Evolutionary conservation across 78 protist genomes (phyloP).

Genomic region (Parvularia atlantis): DNA sequence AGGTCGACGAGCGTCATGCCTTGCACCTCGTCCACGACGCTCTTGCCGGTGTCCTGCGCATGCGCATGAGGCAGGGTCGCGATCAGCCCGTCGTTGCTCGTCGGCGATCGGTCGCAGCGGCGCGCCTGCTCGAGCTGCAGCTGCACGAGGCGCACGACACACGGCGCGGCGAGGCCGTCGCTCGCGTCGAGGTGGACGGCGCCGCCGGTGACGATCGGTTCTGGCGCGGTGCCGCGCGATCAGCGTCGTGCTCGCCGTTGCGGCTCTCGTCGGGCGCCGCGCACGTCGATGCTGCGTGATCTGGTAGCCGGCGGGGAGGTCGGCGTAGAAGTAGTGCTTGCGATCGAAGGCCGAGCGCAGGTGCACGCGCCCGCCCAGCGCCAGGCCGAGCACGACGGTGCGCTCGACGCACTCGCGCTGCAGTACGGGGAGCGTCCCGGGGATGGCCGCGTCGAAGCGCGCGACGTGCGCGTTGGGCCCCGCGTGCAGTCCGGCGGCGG

Average conservation of each 20-base stretch:
- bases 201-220: constrained; percentile 46
- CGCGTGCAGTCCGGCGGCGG: background rate
- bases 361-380: constrained; percentile 34
- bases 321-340: constrained; percentile 79
- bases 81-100: no score
- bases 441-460: constrained; percentile 13
- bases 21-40: no score
- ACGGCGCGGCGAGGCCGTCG: no score
- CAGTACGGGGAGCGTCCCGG: constrained; percentile 25
- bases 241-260: no score
- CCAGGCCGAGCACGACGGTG: constrained; percentile 53
- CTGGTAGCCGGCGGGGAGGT: constrained; percentile 78
- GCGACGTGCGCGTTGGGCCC: constrained; percentile 12
- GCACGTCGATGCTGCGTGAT: constrained; percentile 82
- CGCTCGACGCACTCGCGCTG: constrained; percentile 53
- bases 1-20: constrained; percentile 50
- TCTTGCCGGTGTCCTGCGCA: constrained; percentile 28
- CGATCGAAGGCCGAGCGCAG: constrained; percentile 57
- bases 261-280: background rate
- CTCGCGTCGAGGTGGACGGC: constrained; percentile 3
- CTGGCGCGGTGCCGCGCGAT: no score
- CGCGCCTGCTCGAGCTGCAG: no score
- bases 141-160: no score
- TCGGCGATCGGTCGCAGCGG: no score
- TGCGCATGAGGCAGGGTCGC: no score